phyloP scores from a whole-genome alignment of 75 land plant species.

The Sequoiadendron giganteum region DNA sequence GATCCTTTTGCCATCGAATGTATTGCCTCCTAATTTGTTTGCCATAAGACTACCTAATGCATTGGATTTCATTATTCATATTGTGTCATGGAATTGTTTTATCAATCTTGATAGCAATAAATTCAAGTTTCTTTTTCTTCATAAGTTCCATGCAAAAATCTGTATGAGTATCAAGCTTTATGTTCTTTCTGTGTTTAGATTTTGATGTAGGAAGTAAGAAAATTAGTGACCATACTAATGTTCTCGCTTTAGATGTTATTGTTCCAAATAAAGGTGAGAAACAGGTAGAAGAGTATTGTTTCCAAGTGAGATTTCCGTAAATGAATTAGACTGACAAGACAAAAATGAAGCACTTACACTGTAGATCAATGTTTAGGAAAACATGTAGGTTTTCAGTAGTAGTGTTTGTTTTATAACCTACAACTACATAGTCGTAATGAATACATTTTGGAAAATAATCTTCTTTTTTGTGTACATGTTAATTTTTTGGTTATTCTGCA shows the following conservation, averaged over 20 bases:
- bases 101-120: neutral
- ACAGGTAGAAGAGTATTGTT: neutral
- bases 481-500: conserved; percentile 2
- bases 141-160: neutral
- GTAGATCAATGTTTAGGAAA: neutral
- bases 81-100: neutral
- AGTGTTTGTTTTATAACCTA: neutral
- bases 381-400: neutral
- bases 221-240: neutral
- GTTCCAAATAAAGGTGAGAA: neutral
- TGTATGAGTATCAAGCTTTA: neutral
- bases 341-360: neutral
- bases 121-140: neutral
- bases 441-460: neutral
- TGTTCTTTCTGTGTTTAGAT: neutral
- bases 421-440: neutral
- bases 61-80: neutral
- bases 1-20: neutral
- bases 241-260: neutral
- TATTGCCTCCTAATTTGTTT: neutral
- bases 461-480: conserved; percentile 1
- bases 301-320: neutral
- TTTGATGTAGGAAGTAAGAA: neutral
- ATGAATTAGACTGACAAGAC: neutral
- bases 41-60: neutral